These are phyloP conservation scores for Neofusicoccum kwambonambiense DNA, from an alignment of 2,329 filamentous ascomycete species.

Conservation along the genomic window DNA sequence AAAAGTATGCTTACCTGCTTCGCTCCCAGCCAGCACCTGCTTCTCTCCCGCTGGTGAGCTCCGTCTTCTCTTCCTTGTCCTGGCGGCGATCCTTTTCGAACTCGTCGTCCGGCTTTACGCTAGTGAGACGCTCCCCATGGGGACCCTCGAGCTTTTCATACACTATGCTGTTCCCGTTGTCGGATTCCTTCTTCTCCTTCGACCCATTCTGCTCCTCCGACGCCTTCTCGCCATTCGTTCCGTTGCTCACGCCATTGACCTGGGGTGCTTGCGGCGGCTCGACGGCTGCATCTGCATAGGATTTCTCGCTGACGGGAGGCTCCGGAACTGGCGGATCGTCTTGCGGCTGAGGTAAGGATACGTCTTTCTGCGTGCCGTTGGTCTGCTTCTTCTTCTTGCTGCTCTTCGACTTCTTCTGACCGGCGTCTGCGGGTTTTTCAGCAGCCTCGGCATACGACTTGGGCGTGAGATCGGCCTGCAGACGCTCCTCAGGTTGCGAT, in stretches of 20 bases:
- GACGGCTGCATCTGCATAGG: conserved; percentile 37
- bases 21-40: conserved; percentile 55
- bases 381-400: conserved; percentile 2
- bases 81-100: conserved; percentile 36
- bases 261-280: conserved; percentile 11
- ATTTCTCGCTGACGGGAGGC: conserved; percentile 29
- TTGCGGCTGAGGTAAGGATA: not conserved
- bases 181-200: conserved; percentile 5
- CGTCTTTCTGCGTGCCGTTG: not conserved
- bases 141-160: conserved; percentile 46
- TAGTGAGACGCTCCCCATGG: conserved; percentile 47
- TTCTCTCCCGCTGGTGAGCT: conserved; percentile 52
- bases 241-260: conserved; percentile 5
- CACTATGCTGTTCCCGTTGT: conserved; percentile 31
- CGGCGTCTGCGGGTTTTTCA: conserved; percentile 19
- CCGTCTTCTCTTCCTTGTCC: conserved; percentile 34
- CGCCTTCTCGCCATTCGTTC: not conserved
- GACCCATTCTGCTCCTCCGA: conserved; percentile 19
- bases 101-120: conserved; percentile 40
- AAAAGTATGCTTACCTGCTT: conserved; percentile 41
- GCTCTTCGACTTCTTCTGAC: conserved; percentile 3
- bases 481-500: conserved; percentile 39
- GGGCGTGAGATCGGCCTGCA: conserved; percentile 38
- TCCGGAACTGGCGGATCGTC: conserved; percentile 3
- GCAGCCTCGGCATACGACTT: conserved; percentile 42